phyloP scores from a whole-genome alignment of 306 rosid species.

The Coriaria nepalensis region DNA sequence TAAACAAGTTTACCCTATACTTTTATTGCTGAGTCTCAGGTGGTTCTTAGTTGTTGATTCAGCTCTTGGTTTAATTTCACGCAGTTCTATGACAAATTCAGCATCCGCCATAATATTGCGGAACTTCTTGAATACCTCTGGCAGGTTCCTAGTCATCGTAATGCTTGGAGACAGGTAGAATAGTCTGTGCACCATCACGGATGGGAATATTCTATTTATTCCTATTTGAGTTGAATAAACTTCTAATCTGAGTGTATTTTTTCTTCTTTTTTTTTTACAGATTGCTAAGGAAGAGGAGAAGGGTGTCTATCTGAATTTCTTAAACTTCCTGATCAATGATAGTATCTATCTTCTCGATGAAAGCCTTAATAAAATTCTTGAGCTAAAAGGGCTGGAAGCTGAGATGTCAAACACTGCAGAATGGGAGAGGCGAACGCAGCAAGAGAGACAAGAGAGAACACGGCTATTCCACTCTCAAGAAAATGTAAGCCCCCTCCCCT shows the following conservation, averaged over 20 bases:
- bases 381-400: conserved; percentile 89
- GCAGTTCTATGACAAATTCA: conserved; percentile 97
- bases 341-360: conserved; percentile 95
- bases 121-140: conserved; percentile 97
- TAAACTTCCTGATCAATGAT: conserved; percentile 89
- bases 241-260: not conserved
- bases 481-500: conserved; percentile 38
- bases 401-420: conserved; percentile 91
- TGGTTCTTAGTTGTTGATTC: conserved; percentile 16
- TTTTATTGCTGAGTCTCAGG: conserved; percentile 9
- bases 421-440: conserved; percentile 83
- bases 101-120: conserved; percentile 94
- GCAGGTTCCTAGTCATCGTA: conserved; percentile 98
- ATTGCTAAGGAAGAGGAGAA: conserved; percentile 98
- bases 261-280: conserved; percentile 26
- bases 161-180: conserved; percentile 90
- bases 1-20: not conserved
- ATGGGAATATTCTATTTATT: not conserved
- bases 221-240: not conserved
- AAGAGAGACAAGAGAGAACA: conserved; percentile 98
- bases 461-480: conserved; percentile 89
- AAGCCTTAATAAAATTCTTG: conserved; percentile 96
- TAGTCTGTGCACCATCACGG: not conserved
- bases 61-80: conserved; percentile 21
- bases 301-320: conserved; percentile 94